phyloP scores from a whole-genome alignment of 192 early-diverging fungal species.

The Phlyctochytrium bullatum region DNA sequence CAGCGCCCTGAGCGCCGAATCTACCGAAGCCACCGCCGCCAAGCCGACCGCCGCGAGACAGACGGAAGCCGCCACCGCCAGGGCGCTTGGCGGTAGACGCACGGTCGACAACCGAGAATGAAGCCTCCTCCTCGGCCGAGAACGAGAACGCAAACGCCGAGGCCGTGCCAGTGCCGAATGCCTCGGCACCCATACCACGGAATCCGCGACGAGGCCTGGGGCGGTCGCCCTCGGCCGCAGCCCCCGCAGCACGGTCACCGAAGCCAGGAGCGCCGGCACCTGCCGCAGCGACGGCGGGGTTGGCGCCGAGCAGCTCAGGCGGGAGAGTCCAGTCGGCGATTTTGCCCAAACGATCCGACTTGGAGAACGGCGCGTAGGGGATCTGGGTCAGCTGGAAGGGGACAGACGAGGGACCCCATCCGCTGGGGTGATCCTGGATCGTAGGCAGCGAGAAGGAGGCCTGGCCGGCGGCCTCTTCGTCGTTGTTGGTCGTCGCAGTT shows the following conservation, averaged over 20 bases:
- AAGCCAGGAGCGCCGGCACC: too few species aligned
- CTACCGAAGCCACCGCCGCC: too few species aligned
- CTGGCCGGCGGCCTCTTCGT: background rate
- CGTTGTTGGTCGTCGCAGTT: too few species aligned
- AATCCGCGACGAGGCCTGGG: background rate
- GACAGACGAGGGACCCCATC: constrained; percentile 76
- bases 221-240: constrained; percentile 10
- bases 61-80: constrained; percentile 17
- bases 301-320: background rate
- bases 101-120: constrained; percentile 93
- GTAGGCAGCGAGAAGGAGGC: constrained; percentile 70
- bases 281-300: constrained; percentile 9
- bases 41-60: constrained; percentile 27
- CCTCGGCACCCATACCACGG: constrained; percentile 43
- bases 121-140: constrained; percentile 72
- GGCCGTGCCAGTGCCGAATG: constrained; percentile 80
- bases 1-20: constrained; percentile 5
- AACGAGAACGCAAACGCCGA: constrained; percentile 86
- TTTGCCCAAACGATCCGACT: constrained; percentile 91
- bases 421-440: constrained; percentile 76
- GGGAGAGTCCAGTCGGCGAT: constrained; percentile 87
- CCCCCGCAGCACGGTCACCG: constrained; percentile 13
- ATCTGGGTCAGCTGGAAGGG: constrained; percentile 58
- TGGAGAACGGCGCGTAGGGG: constrained; percentile 93
- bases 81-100: constrained; percentile 43